These are phyloP conservation scores for Smithsoniella earleae DNA, from an alignment of 163 green algal genomes.

Conservation along the genomic window DNA sequence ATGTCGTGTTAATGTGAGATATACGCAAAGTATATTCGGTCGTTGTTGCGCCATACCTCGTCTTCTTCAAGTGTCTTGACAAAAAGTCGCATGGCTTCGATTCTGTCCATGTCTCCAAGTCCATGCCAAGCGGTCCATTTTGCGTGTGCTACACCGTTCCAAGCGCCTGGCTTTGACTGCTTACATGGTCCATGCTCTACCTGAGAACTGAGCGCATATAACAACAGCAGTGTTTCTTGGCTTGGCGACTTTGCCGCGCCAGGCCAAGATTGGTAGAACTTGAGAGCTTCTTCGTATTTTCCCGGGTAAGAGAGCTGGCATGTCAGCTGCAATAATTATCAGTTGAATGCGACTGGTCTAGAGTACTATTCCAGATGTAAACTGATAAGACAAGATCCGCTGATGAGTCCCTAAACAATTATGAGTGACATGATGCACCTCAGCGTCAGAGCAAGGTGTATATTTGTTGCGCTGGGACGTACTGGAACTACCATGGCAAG, in stretches of 20 bases:
- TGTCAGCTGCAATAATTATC: neutral
- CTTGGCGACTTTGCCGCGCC: neutral
- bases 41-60: neutral
- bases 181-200: slow-evolving; percentile 10
- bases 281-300: neutral
- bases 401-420: too few species aligned
- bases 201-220: slow-evolving; percentile 27
- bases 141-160: neutral
- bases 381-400: too few species aligned
- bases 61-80: slow-evolving; percentile 28
- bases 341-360: too few species aligned
- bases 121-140: slow-evolving; percentile 21
- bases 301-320: slow-evolving; percentile 15
- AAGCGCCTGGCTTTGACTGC: neutral
- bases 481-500: too few species aligned
- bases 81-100: slow-evolving; percentile 25
- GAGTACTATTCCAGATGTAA: too few species aligned
- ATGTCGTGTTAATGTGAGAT: too few species aligned
- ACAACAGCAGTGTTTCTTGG: slow-evolving; percentile 13
- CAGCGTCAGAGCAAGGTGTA: too few species aligned
- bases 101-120: neutral
- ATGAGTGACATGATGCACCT: too few species aligned
- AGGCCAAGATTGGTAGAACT: slow-evolving; percentile 20
- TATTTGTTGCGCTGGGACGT: too few species aligned
- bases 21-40: too few species aligned